A percentile compares a stretch with the other conserved stretches of the same genome.
These are phyloP conservation scores for Phytophthora meadii DNA, from an alignment of 352 stramenopile genomes.

Conservation along the genomic window DNA sequence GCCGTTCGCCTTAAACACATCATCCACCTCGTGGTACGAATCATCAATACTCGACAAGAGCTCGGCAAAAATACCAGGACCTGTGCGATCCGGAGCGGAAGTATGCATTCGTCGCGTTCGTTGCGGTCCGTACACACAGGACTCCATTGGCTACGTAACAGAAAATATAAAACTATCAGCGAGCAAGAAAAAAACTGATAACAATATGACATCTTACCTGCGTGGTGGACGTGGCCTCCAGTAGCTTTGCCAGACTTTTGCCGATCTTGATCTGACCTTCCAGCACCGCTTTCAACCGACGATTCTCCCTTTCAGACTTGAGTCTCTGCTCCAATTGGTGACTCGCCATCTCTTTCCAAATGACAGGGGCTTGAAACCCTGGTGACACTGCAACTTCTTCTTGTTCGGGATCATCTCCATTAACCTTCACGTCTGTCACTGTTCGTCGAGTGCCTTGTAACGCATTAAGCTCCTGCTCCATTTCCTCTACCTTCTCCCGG, in stretches of 20 bases:
- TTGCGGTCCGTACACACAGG: conserved; percentile 27
- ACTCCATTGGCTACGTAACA: conserved; percentile 37
- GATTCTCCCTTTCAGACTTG: conserved; percentile 65
- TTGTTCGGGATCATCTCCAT: background rate
- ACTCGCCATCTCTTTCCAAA: conserved; percentile 53
- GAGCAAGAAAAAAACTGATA: conserved; percentile 1
- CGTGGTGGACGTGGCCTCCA: conserved; percentile 41
- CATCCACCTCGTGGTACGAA: conserved; percentile 47
- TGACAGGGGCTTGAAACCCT: conserved; percentile 11
- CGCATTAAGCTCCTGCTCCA: conserved; percentile 47
- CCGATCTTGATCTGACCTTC: conserved; percentile 72
- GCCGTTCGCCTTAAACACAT: conserved; percentile 43
- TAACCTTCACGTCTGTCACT: background rate
- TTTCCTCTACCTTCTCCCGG: conserved; percentile 47
- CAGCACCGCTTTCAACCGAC: conserved; percentile 54
- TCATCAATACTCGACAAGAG: conserved; percentile 43
- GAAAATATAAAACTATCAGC: background rate
- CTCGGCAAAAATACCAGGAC: conserved; percentile 40
- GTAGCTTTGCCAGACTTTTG: conserved; percentile 53
- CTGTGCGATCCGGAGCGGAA: conserved; percentile 33
- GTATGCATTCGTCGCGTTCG: conserved; percentile 37
- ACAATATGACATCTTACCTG: conserved; percentile 11
- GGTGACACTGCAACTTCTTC: background rate
- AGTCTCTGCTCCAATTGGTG: conserved; percentile 51
- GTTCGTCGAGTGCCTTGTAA: conserved; percentile 28